phyloP scores from a whole-genome alignment of 805 yeast species.

The Hemisphaericaspora nanyangensis region DNA sequence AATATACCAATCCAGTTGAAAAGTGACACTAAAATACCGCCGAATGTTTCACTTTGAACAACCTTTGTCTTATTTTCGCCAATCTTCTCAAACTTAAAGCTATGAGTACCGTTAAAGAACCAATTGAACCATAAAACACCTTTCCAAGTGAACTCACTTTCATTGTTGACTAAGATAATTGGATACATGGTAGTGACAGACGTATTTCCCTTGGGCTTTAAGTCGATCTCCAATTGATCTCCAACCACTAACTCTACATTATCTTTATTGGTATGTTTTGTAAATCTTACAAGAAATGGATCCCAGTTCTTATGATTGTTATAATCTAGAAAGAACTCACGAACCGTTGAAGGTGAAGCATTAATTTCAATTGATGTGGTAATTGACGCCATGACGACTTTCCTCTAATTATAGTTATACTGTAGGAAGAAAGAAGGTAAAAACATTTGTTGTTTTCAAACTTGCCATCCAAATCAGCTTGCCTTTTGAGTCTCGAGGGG shows the following conservation, averaged over 20 bases:
- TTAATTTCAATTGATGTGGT: conserved; percentile 10
- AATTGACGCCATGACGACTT: conserved; percentile 3
- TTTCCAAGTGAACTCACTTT: conserved; percentile 9
- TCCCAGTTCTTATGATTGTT: conserved; percentile 11
- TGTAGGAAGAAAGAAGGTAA: no score
- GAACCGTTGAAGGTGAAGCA: conserved; percentile 7
- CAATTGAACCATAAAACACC: conserved; percentile 9
- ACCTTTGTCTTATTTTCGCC: conserved; percentile 7
- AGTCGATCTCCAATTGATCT: conserved; percentile 8
- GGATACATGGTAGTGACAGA: conserved; percentile 8
- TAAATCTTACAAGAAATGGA: conserved; percentile 10
- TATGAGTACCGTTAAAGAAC: conserved; percentile 10
- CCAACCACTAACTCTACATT: conserved; percentile 6
- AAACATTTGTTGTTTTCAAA: no score
- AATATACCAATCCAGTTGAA: conserved; percentile 7
- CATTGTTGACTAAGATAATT: conserved; percentile 1
- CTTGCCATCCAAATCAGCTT: no score
- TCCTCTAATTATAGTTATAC: no score
- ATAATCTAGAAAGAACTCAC: conserved; percentile 8
- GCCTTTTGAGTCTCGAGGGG: no score
- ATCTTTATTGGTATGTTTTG: conserved; percentile 1
- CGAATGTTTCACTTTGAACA: conserved; percentile 11
- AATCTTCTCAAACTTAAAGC: conserved; percentile 8
- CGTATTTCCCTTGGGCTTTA: conserved; percentile 6
- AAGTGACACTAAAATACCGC: conserved; percentile 8